phyloP scores from a whole-genome alignment of 345 rosid genomes.

The Garcia nutans region DNA sequence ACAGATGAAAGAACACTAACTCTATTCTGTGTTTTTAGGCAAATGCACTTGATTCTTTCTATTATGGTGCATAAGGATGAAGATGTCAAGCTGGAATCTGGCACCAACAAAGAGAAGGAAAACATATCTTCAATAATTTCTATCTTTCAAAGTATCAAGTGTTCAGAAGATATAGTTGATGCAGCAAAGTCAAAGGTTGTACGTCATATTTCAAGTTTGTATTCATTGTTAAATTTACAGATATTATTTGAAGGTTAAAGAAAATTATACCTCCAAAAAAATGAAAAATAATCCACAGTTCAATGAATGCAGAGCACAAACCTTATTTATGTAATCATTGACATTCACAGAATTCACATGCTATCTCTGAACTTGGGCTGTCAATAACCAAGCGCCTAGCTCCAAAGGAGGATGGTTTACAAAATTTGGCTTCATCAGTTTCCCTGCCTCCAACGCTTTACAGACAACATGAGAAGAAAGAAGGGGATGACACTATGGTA shows the following conservation, averaged over 20 bases:
- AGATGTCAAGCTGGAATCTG: slow-evolving; percentile 66
- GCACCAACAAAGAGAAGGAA: slow-evolving; percentile 58
- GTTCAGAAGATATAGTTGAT: slow-evolving; percentile 72
- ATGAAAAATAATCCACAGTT: not conserved
- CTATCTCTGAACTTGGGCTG: slow-evolving; percentile 88
- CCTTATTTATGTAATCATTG: slow-evolving; percentile 24
- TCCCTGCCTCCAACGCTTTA: slow-evolving; percentile 65
- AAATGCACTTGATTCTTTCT: slow-evolving; percentile 60
- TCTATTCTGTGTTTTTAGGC: slow-evolving; percentile 49
- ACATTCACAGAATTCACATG: slow-evolving; percentile 75
- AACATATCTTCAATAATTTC: slow-evolving; percentile 45
- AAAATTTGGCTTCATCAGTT: slow-evolving; percentile 38
- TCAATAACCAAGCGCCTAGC: slow-evolving; percentile 55
- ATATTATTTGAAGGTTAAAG: not conserved
- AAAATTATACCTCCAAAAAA: not conserved
- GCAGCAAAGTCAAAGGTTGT: slow-evolving; percentile 77
- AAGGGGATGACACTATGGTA: slow-evolving; percentile 61
- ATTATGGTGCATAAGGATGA: slow-evolving; percentile 77
- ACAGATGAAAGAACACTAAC: not conserved
- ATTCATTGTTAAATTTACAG: not conserved
- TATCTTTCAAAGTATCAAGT: slow-evolving; percentile 58
- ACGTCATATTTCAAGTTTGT: slow-evolving; percentile 13
- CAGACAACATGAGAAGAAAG: slow-evolving; percentile 58
- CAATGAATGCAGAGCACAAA: slow-evolving; percentile 1
- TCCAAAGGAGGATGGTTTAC: slow-evolving; percentile 45